Conservation (phyloP, 495 filamentous ascomycete genomes). For the Aspergillus ostianus region DNA sequence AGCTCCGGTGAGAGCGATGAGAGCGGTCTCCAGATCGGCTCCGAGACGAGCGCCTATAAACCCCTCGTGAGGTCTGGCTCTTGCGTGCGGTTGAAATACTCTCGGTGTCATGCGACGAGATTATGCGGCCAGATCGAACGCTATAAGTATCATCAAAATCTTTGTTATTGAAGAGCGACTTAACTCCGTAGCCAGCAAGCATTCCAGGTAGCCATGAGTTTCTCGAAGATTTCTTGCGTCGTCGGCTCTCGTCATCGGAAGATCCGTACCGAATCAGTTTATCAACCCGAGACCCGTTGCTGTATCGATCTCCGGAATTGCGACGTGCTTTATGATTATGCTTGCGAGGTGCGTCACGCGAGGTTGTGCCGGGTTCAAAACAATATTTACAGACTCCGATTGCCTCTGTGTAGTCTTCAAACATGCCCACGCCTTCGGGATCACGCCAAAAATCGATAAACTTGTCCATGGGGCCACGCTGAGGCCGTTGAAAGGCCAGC, state of each 20-base stretch:
- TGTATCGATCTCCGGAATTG: slow-evolving; percentile 47
- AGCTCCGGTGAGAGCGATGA: slow-evolving; percentile 25
- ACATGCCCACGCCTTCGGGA: slow-evolving; percentile 64
- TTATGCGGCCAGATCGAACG: slow-evolving; percentile 47
- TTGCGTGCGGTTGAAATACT: slow-evolving; percentile 36
- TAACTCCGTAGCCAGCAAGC: slow-evolving; percentile 55
- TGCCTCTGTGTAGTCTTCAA: slow-evolving; percentile 71
- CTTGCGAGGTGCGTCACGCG: slow-evolving; percentile 61
- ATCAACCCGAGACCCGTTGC: slow-evolving; percentile 48
- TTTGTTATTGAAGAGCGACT: slow-evolving; percentile 49
- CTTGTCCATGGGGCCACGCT: slow-evolving; percentile 53
- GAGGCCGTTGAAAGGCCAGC: slow-evolving; percentile 46
- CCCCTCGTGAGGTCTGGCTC: slow-evolving; percentile 47
- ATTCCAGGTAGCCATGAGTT: slow-evolving; percentile 54
- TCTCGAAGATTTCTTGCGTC: slow-evolving; percentile 39
- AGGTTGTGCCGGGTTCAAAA: slow-evolving; percentile 61
- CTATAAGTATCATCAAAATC: slow-evolving; percentile 62
- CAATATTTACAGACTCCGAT: slow-evolving; percentile 69
- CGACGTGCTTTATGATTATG: slow-evolving; percentile 53
- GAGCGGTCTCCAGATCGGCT: slow-evolving; percentile 34
- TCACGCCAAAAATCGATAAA: slow-evolving; percentile 66
- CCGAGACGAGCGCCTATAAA: slow-evolving; percentile 34
- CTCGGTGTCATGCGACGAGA: slow-evolving; percentile 37
- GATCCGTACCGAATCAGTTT: slow-evolving; percentile 58
- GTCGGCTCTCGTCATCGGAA: slow-evolving; percentile 52